Base-by-base conservation (phyloP, 2,329 filamentous ascomycete genomes). In the Dactylellina haptotyla region DNA sequence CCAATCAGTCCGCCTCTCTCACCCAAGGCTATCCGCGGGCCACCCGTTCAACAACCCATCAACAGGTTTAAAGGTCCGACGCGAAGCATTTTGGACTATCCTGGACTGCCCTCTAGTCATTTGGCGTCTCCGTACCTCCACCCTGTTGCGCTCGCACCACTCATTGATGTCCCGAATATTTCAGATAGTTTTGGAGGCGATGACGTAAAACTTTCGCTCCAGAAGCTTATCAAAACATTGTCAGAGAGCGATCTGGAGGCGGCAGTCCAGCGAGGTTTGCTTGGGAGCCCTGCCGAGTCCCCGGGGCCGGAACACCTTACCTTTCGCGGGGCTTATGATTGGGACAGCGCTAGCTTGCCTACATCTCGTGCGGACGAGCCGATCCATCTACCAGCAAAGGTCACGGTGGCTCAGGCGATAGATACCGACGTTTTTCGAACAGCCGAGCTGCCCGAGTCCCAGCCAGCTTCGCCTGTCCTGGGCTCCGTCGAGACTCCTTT, bases 1-100 rank as follows among this genome's bases (percentile, higher is more conserved):
- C 61, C 69, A 14, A 20, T 41, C 1, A 73, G 69, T 41, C 69
- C 69, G 18, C 30, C 32, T 14, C 23, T 58, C 4, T 34, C 26
- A 16, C 37, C 26, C 18, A 59, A 61, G 12, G 20, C 18, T 10
- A 30, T 32, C 20, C 43, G 23, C 14, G 39, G 45, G 26, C 5
- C 37, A 23, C 18, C 18, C 9, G 23, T n/a, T 4, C 1, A 28
- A 14, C 43, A 32, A 5, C 41, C 56, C 12, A 14, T 50, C 2
- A 4, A 4, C 14, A 16, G 18, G 12, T 41, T 39, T 8, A 28
- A 57, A 50, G 62, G 50, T 8, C 3, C 28, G 18, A 25, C 37
- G 1, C 23, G 14, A 5, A 12, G 14, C 23, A 16, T 5, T 16
- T 45, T 34, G 25, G 39, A 43, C 10, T 57, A 25, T 25, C 28